Conservation (phyloP, 2,329 filamentous ascomycete species). For the Fusarium sarcochroum region DNA sequence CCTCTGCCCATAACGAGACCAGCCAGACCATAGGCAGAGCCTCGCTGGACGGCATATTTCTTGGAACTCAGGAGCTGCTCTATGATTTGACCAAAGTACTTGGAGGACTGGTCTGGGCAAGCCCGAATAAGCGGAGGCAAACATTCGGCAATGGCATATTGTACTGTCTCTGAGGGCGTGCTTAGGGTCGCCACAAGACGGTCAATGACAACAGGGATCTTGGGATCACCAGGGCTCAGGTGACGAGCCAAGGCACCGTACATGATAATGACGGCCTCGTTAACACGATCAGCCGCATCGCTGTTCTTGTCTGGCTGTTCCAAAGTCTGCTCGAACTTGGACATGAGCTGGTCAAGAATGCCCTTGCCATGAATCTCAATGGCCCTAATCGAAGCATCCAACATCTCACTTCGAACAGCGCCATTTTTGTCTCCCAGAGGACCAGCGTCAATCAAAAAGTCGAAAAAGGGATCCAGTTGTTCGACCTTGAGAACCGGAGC, state of each 20-base stretch:
- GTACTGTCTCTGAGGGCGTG: conserved; percentile 95
- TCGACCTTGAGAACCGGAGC: conserved; percentile 76
- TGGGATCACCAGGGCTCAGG: conserved; percentile 85
- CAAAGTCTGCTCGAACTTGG: conserved; percentile 89
- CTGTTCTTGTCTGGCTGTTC: conserved; percentile 87
- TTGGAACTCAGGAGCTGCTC: conserved; percentile 88
- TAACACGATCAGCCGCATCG: conserved; percentile 87
- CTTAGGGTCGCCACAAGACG: conserved; percentile 88
- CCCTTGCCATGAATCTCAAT: conserved; percentile 85
- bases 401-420: conserved; percentile 88
- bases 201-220: conserved; percentile 89
- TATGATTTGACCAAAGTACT: conserved; percentile 85
- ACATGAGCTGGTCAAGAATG: conserved; percentile 91
- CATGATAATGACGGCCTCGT: conserved; percentile 97
- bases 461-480: conserved; percentile 82
- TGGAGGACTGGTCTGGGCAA: conserved; percentile 80
- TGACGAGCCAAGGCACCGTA: conserved; percentile 95
- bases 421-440: conserved; percentile 87
- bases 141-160: conserved; percentile 96
- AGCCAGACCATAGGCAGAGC: conserved; percentile 93
- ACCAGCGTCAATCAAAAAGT: conserved; percentile 87
- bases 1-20: conserved; percentile 92
- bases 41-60: conserved; percentile 92
- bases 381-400: conserved; percentile 86
- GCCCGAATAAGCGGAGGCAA: conserved; percentile 90